A percentile compares a stretch with the other conserved stretches of the same genome.
Conservation (phyloP, 2,329 filamentous ascomycete species). For the Exophiala lecanii-corni region DNA sequence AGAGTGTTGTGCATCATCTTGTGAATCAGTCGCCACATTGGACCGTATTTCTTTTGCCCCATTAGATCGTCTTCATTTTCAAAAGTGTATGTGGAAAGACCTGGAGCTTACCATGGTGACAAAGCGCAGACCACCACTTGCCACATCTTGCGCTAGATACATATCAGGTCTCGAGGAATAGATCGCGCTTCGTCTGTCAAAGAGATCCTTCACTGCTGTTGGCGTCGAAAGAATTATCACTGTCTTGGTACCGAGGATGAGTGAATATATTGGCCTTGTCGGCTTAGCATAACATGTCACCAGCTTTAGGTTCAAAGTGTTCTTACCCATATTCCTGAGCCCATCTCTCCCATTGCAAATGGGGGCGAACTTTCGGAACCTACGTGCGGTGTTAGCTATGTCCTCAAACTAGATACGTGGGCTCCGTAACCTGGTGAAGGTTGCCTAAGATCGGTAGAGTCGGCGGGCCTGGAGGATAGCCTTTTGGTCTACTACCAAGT, state of each 20-base stretch:
- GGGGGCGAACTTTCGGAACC: constrained; percentile 41
- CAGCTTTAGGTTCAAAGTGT: too few species aligned
- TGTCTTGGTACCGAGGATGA: constrained; percentile 47
- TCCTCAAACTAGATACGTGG: too few species aligned
- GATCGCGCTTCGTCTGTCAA: constrained; percentile 48
- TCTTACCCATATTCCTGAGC: constrained; percentile 50
- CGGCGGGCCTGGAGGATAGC: constrained; percentile 48
- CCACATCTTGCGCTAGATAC: constrained; percentile 40
- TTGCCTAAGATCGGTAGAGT: constrained; percentile 51
- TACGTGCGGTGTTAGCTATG: constrained; percentile 12
- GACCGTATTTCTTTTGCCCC: constrained; percentile 25
- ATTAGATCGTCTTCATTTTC: background rate
- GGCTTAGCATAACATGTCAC: too few species aligned
- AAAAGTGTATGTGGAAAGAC: background rate
- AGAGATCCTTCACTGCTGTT: constrained; percentile 46
- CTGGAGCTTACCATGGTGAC: constrained; percentile 30
- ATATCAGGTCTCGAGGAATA: constrained; percentile 47
- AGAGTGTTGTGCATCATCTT: constrained; percentile 44
- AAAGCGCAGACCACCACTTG: constrained; percentile 29
- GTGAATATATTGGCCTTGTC: constrained; percentile 47
- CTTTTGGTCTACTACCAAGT: background rate
- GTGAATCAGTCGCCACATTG: constrained; percentile 28
- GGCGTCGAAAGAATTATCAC: constrained; percentile 47
- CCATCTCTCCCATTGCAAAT: constrained; percentile 51
- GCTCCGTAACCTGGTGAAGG: constrained; percentile 42